phyloP scores from a whole-genome alignment of 495 filamentous ascomycete genomes.

The Penicillium longicatenatum region DNA sequence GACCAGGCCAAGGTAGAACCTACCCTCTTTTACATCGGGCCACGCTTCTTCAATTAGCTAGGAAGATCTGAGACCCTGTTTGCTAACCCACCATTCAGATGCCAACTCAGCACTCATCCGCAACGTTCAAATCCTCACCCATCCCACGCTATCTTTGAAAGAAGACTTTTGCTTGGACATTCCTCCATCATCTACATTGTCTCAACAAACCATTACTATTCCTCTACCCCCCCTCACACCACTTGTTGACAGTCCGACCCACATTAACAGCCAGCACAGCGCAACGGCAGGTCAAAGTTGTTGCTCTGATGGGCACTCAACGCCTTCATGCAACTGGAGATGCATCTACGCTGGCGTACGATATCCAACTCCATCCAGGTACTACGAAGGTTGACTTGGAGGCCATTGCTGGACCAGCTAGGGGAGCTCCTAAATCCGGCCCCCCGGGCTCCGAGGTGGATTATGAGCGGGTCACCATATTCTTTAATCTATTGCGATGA shows the following conservation, averaged over 20 bases:
- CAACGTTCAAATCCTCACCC: constrained; percentile 65
- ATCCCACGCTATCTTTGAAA: constrained; percentile 60
- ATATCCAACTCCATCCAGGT: constrained; percentile 60
- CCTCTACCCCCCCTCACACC: constrained; percentile 61
- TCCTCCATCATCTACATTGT: constrained; percentile 57
- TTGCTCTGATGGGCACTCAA: constrained; percentile 56
- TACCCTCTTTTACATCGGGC: background rate
- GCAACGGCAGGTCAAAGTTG: constrained; percentile 62
- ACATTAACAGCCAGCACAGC: constrained; percentile 57
- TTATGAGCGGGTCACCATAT: constrained; percentile 67
- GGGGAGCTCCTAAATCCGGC: constrained; percentile 52
- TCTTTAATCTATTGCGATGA: constrained; percentile 53
- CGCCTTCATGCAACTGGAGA: constrained; percentile 49
- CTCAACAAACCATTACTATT: constrained; percentile 69
- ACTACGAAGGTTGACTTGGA: constrained; percentile 68
- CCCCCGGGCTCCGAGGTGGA: constrained; percentile 60
- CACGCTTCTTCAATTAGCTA: background rate
- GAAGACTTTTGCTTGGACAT: constrained; percentile 57
- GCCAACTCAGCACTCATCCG: constrained; percentile 62
- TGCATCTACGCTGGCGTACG: constrained; percentile 56
- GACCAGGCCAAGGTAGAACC: constrained; percentile 56
- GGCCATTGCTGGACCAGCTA: constrained; percentile 62
- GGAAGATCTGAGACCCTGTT: background rate
- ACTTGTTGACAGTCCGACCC: constrained; percentile 65
- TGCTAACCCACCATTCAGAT: constrained; percentile 30